Evolutionary conservation across 139 green algal genomes (phyloP), one percentile per base, ranked within the genome.

Genomic region (Spirogloea muscicola): DNA sequence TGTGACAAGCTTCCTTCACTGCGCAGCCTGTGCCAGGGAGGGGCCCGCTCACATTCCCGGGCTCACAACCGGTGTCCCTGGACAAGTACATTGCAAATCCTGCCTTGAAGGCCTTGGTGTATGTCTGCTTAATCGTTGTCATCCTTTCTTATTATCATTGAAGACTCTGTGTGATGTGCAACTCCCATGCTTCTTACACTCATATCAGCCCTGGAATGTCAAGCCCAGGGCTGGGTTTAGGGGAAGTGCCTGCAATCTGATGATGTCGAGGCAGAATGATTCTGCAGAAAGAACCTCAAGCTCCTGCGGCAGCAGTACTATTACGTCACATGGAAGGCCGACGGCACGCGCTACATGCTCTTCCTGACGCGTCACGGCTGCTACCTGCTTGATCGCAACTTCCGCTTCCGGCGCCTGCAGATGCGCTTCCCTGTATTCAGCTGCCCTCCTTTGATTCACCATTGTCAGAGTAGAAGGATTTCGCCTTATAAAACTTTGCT

Each of bases 331-430:
- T 97, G 92, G 93, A 97, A 98, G 80, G 94, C 94, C 4, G 94
- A 98, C 74, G 94, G 94, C 71, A 97, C 93, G 6, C 86, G 94
- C 29, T 98, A 97, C 86, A 89, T 98, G 87, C 44, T 97, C 67
- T 77, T 95, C 29, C 68, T 96, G 6, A 74, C 85, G 42, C 43
- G 67, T 1, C 80, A 86, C 41, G 94, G 94, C 37, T 84, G 80
- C 6, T 98, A 96, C 84, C 81, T 98, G 13, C 89, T 98, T 34
- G 90, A 98, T 86, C 83, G 94, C 25, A 85, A 84, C 49, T 93
- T 86, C 68, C 49, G 62, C 33, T 72, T 91, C 31, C 77, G 79
- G 3, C 84, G 89, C 2, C 72, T 91, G 39, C 72, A 91, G 69
- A 89, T 92, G 88, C 77, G 87, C 18, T 92, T 91, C 74, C 87